phyloP scores from a whole-genome alignment of 306 rosid genomes.

The Vigna reflexopilosa region DNA sequence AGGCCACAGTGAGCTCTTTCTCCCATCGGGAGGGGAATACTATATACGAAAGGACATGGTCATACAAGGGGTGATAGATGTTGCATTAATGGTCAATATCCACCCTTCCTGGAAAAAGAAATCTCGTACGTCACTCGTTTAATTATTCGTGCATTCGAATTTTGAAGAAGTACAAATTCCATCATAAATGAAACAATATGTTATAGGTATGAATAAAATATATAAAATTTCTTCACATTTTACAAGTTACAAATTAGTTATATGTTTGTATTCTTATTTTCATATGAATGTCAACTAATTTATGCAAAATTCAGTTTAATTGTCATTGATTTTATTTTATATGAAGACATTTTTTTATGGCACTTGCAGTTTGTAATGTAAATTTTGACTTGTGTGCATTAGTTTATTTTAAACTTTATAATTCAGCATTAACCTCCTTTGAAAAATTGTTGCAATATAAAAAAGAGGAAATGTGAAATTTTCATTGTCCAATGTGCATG shows the following conservation, averaged over 20 bases:
- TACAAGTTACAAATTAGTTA: background rate
- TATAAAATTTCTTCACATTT: background rate
- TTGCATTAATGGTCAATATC: background rate
- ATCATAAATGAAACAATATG: background rate
- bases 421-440: background rate
- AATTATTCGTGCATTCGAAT: background rate
- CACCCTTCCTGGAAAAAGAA: background rate
- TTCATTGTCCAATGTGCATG: background rate
- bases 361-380: background rate
- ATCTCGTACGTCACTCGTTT: background rate
- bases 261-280: background rate
- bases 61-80: background rate
- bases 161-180: background rate
- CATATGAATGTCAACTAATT: background rate
- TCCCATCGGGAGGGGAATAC: conserved; percentile 39
- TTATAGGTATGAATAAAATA: background rate
- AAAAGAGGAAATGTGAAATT: background rate
- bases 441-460: background rate
- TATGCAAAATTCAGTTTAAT: background rate
- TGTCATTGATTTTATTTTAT: background rate
- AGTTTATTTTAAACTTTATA: background rate
- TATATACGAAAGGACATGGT: background rate
- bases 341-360: background rate
- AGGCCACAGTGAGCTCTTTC: conserved; percentile 43
- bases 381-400: background rate